These are phyloP conservation scores for Fraxinus angustifolia DNA, from an alignment of 305 asterid species.

Conservation along the genomic window DNA sequence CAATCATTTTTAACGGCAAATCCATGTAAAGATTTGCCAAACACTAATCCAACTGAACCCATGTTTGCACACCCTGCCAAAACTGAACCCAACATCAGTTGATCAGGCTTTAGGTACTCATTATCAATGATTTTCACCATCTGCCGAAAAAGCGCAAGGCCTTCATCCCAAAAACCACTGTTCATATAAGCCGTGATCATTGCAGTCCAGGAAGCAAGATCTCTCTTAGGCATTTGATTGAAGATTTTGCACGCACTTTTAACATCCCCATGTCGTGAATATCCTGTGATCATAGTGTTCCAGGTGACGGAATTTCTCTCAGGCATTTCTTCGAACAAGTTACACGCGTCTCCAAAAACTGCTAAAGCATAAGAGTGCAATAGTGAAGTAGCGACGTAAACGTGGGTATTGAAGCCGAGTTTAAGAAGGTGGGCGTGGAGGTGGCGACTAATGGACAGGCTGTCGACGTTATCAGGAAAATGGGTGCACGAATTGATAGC, in stretches of 20 bases:
- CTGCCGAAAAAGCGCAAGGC: slow-evolving; percentile 41
- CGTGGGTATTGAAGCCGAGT: slow-evolving; percentile 41
- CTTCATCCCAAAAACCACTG: slow-evolving; percentile 37
- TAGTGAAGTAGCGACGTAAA: slow-evolving; percentile 48
- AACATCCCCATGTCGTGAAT: slow-evolving; percentile 38
- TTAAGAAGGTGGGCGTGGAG: slow-evolving; percentile 54
- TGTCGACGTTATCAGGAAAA: slow-evolving; percentile 24
- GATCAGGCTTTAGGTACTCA: slow-evolving; percentile 44
- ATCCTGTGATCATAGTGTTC: slow-evolving; percentile 63
- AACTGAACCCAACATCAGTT: slow-evolving; percentile 40
- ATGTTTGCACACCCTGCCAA: slow-evolving; percentile 44
- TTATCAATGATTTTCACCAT: slow-evolving; percentile 27
- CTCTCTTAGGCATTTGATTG: slow-evolving; percentile 47
- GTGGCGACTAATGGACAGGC: slow-evolving; percentile 31
- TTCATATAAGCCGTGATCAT: slow-evolving; percentile 50
- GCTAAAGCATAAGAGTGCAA: slow-evolving; percentile 29
- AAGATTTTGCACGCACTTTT: slow-evolving; percentile 35
- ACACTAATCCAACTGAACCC: slow-evolving; percentile 48
- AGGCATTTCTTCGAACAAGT: slow-evolving; percentile 65
- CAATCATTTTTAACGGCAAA: slow-evolving; percentile 46
- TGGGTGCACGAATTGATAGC: slow-evolving; percentile 39
- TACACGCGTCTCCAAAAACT: slow-evolving; percentile 40
- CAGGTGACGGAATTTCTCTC: slow-evolving; percentile 43
- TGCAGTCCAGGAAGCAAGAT: slow-evolving; percentile 59
- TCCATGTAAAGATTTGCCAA: slow-evolving; percentile 56